phyloP scores from a whole-genome alignment of 78 protist species.

The Planoprotostelium fungivorum region DNA sequence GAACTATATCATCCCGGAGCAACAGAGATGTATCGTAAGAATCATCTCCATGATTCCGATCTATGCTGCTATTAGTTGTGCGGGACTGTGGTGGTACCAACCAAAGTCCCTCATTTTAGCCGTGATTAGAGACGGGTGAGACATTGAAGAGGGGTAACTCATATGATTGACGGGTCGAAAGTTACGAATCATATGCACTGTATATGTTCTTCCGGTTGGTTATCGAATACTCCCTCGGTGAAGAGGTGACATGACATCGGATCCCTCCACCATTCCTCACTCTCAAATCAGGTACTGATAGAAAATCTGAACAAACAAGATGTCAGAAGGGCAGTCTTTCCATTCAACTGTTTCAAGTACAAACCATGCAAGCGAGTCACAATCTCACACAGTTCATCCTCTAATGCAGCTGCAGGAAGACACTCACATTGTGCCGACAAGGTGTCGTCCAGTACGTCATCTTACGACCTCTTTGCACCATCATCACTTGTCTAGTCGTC shows the following conservation, averaged over 20 bases:
- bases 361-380: neutral
- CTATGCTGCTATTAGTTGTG: neutral
- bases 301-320: neutral
- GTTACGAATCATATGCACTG: neutral
- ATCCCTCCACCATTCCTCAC: neutral
- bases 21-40: neutral
- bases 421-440: neutral
- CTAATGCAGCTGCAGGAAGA: neutral
- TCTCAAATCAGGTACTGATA: neutral
- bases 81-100: neutral
- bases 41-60: neutral
- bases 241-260: neutral
- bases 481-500: neutral
- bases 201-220: neutral
- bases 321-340: neutral
- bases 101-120: neutral
- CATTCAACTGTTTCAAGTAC: neutral
- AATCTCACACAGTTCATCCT: neutral
- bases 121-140: neutral
- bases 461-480: neutral
- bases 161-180: neutral
- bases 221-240: neutral
- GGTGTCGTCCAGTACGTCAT: neutral
- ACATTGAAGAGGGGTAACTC: too few relatives aligned
- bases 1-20: neutral